Evolutionary conservation across 2,329 filamentous ascomycete species (phyloP).

Genomic region (Pyricularia sp.): DNA sequence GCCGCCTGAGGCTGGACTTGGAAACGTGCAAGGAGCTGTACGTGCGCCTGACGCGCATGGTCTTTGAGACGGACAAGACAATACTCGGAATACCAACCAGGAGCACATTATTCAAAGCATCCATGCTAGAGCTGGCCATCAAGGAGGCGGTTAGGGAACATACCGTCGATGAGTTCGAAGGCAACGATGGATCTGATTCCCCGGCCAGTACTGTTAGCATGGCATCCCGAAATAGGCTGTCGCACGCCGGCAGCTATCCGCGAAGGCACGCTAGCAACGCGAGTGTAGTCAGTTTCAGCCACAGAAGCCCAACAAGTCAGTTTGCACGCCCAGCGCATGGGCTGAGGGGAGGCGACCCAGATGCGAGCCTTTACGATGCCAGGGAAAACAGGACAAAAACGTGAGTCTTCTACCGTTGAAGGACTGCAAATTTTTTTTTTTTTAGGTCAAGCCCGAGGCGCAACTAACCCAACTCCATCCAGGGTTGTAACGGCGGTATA

Average conservation of each 20-base stretch:
- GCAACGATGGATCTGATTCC: slow-evolving; percentile 50
- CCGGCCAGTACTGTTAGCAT: slow-evolving; percentile 27
- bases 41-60: slow-evolving; percentile 81
- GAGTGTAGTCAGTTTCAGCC: slow-evolving; percentile 72
- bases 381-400: slow-evolving; percentile 81
- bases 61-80: slow-evolving; percentile 98
- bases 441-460: slow-evolving; percentile 6
- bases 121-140: slow-evolving; percentile 86
- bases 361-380: slow-evolving; percentile 78
- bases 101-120: slow-evolving; percentile 92
- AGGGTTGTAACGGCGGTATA: slow-evolving; percentile 87
- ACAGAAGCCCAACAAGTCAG: slow-evolving; percentile 46
- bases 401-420: slow-evolving; percentile 37
- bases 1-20: slow-evolving; percentile 76
- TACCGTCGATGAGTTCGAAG: slow-evolving; percentile 67
- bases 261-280: slow-evolving; percentile 63
- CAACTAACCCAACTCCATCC: not conserved
- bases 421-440: not conserved
- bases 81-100: slow-evolving; percentile 91
- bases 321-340: slow-evolving; percentile 31
- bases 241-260: slow-evolving; percentile 13
- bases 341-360: slow-evolving; percentile 62
- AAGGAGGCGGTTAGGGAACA: slow-evolving; percentile 76
- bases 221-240: slow-evolving; percentile 8
- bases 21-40: slow-evolving; percentile 98